These are phyloP conservation scores for Backusella tuberculispora DNA, from an alignment of 192 early-diverging fungal species.

Conservation along the genomic window DNA sequence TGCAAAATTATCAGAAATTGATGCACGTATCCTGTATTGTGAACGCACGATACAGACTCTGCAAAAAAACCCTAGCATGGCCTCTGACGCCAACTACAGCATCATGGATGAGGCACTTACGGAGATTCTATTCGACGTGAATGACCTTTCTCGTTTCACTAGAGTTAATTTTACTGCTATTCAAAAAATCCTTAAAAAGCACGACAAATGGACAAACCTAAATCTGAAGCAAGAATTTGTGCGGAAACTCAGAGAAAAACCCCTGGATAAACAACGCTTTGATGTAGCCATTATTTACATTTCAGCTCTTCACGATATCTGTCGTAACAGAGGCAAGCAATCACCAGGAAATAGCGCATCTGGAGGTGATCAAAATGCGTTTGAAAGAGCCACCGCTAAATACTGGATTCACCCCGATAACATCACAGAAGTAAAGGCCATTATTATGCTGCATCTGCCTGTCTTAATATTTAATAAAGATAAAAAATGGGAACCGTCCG, in stretches of 20 bases:
- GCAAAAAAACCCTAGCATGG: slow-evolving; percentile 55
- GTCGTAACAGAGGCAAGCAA: slow-evolving; percentile 53
- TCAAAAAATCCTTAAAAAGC: slow-evolving; percentile 97
- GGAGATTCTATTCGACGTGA: slow-evolving; percentile 73
- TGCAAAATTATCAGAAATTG: slow-evolving; percentile 76
- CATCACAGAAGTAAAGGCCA: slow-evolving; percentile 44
- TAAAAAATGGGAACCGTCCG: slow-evolving; percentile 51
- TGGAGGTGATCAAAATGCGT: slow-evolving; percentile 48
- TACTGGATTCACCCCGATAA: slow-evolving; percentile 50
- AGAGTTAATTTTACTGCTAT: slow-evolving; percentile 84
- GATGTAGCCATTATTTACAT: slow-evolving; percentile 87
- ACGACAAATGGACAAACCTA: slow-evolving; percentile 89
- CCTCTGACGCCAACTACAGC: slow-evolving; percentile 49
- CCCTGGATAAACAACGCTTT: slow-evolving; percentile 88
- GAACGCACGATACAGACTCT: slow-evolving; percentile 59
- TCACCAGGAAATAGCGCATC: slow-evolving; percentile 32
- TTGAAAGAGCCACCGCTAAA: slow-evolving; percentile 81
- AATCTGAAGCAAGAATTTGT: slow-evolving; percentile 76
- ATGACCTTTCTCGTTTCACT: slow-evolving; percentile 79
- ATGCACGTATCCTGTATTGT: slow-evolving; percentile 74
- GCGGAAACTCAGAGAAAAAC: slow-evolving; percentile 72
- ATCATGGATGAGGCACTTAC: slow-evolving; percentile 65
- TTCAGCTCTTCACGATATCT: slow-evolving; percentile 77
- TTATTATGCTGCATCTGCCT: slow-evolving; percentile 43
- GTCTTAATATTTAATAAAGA: slow-evolving; percentile 51